Base-by-base conservation (phyloP, 352 stramenopile species). In the Phytophthora cajani region DNA sequence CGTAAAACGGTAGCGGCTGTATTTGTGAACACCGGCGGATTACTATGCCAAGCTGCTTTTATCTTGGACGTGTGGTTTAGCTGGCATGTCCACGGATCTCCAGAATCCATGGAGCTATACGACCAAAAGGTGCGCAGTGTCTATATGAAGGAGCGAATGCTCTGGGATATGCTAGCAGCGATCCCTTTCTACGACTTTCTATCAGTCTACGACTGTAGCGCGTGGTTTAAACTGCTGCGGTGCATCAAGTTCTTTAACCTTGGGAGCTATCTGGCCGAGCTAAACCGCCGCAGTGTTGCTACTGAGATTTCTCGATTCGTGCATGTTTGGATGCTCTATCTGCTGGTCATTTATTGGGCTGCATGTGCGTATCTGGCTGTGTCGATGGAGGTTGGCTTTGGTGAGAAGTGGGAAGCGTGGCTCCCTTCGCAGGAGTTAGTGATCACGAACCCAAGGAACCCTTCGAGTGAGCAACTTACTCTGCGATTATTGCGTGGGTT, bases 221-320 rank as follows among this genome's bases (percentile, higher is more conserved):
- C 66, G 19, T 88, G 73, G 78, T 38, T 88, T 2, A 62, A 71
- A 6, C 54, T 89, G 27, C 46, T 80, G 30, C 79, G 69, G 2
- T 89, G 81, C 36, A 54, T 75, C 21, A 89, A 91, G 44, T 75
- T 86, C 38, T 23, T 77, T 50, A 89, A 91, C 58, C 62, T 90
- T 5, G 66, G 75, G 2, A 70, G 56, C 27, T 90, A 90, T 49
- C 69, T 90, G 59, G 67, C 79, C 27, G 83, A 91, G 60, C 65
- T 88, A n/a, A 85, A 90, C 55, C 80, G 85, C 2, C 77, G 79
- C 5, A 90, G 76, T 23, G 70, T 90, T 14, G 72, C 67, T 11
- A 80, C 80, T 55, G 79, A 92, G 62, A 52, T 75, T 40, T 81
- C 85, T 27, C 75, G 82, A 25, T 82, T 91, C 54, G 77, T 71